These are phyloP conservation scores for Podosphaera aphanis DNA, from an alignment of 2,329 filamentous ascomycete genomes.

Conservation along the genomic window DNA sequence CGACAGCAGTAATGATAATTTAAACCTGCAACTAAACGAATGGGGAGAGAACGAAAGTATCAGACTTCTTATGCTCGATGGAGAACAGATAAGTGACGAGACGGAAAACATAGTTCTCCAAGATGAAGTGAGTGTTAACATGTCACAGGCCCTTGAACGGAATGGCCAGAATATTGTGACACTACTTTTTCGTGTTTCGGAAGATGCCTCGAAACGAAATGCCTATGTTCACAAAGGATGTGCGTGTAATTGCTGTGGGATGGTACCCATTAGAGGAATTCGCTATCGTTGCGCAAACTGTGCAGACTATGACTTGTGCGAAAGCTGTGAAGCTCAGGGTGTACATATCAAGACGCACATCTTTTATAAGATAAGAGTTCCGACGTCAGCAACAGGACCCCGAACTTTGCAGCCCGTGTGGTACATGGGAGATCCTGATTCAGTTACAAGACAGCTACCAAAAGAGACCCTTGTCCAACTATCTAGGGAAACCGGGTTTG, in stretches of 20 bases:
- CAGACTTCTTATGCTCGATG: conserved; percentile 7
- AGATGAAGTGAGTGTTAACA: conserved; percentile 10
- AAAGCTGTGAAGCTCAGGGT: conserved; percentile 63
- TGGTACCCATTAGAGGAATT: conserved; percentile 72
- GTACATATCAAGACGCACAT: conserved; percentile 69
- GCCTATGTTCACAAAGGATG: conserved; percentile 85
- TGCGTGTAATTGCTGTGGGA: conserved; percentile 71
- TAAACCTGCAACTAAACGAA: conserved; percentile 8
- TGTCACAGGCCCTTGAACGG: conserved; percentile 20
- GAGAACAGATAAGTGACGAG: conserved; percentile 14
- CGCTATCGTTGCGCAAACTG: conserved; percentile 92
- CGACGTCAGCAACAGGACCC: conserved; percentile 62
- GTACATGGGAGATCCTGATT: conserved; percentile 71
- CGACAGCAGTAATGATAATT: conserved; percentile 2
- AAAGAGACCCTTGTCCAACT: conserved; percentile 43
- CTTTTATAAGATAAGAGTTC: conserved; percentile 88
- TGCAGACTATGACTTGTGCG: conserved; percentile 85
- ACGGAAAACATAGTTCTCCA: conserved; percentile 13
- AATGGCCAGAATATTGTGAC: conserved; percentile 59
- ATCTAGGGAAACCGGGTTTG: conserved; percentile 50
- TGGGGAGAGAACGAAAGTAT: conserved; percentile 16
- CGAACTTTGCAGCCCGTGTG: conserved; percentile 61
- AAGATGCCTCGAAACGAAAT: conserved; percentile 71
- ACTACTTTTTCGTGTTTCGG: conserved; percentile 74
- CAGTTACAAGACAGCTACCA: conserved; percentile 42